These are phyloP conservation scores for Pseudozyma tsukubaensis DNA, from an alignment of 1,284 basidiomycete species.

Conservation along the genomic window DNA sequence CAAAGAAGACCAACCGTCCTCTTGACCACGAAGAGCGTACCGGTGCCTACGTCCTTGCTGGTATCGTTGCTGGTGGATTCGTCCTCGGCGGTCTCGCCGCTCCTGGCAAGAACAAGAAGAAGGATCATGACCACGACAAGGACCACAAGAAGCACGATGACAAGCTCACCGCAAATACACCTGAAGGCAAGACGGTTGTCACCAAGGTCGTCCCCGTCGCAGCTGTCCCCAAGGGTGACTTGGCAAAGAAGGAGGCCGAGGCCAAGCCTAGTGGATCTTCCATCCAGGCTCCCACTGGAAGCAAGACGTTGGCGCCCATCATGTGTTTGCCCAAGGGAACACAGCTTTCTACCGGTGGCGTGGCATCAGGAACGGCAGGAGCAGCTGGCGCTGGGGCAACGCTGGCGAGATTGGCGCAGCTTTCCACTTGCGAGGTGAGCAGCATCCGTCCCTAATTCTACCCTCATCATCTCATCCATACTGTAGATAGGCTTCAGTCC, in stretches of 20 bases:
- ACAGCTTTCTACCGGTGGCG: slow-evolving; percentile 12
- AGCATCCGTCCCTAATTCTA: slow-evolving; percentile 23
- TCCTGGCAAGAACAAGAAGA: slow-evolving; percentile 33
- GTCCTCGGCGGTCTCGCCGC: slow-evolving; percentile 71
- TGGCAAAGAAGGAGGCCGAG: slow-evolving; percentile 9
- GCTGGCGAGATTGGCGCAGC: slow-evolving; percentile 38
- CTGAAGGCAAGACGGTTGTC: slow-evolving; percentile 14
- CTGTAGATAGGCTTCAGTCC: slow-evolving; percentile 12
- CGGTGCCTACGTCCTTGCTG: slow-evolving; percentile 74
- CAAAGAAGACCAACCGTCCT: slow-evolving; percentile 67
- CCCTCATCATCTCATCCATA: background rate
- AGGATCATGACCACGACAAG: slow-evolving; percentile 15
- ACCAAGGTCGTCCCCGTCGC: slow-evolving; percentile 26
- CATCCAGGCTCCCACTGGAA: slow-evolving; percentile 30
- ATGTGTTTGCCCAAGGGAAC: slow-evolving; percentile 52
- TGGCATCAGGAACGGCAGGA: slow-evolving; percentile 1
- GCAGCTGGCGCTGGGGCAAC: slow-evolving; percentile 9
- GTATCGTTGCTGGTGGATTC: slow-evolving; percentile 74
- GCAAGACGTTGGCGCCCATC: slow-evolving; percentile 43
- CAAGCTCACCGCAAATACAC: background rate
- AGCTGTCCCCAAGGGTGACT: slow-evolving; percentile 32
- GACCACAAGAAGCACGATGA: background rate
- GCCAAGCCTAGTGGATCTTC: slow-evolving; percentile 29
- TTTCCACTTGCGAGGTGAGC: slow-evolving; percentile 57
- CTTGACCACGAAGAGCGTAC: slow-evolving; percentile 73